Base-by-base conservation (phyloP, 371 early-diverging fungal species). In the Actinomortierella wolfii region DNA sequence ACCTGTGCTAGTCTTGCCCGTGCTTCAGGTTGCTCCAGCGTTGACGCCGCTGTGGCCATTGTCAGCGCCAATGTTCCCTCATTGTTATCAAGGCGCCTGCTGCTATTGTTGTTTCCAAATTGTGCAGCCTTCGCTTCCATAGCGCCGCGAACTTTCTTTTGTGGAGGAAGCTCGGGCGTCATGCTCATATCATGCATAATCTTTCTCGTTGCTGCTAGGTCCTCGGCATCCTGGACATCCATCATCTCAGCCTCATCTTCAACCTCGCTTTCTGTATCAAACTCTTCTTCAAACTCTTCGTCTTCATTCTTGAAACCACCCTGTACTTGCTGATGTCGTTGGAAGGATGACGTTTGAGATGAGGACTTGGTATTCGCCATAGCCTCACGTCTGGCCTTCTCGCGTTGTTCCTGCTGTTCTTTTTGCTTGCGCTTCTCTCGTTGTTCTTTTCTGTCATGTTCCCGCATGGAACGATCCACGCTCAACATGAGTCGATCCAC, bases 221-320 rank as follows among this genome's bases (percentile, higher is more conserved):
- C 34, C 7, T 28, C 0, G 9, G 24, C 2, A 23, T 1, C 25
- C 8, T 21, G 20, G 14, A 24, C 54, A 2, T 56, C 50, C 4
- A 34, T 4, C 34, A 34, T 34, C 34, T 34, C 34, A 6, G 34
- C 11, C 4, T 55, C 26, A 13, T 67, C 67, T 0, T 73, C 74
- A 2, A 15, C 44, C 23, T 67, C 74, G 15, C 74, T 73, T 39
- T 73, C 74, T 3, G 74, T 73, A 28, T 73, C 74, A 47, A 73
- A 73, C 48, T 73, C 74, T 59, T 73, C 74, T 46, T 67, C 67
- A 50, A 67, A 67, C 8, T 73, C 68, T 2, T 61, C 59, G 23
- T 51, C 57, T 14, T 34, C 25, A 21, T 9, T 53, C 57, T 29
- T 49, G 34, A 6, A 11, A 34, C 57, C 28, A 50, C 55, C 11